Base-by-base conservation (phyloP, 169 alveolate species). In the Cryptosporidium muris region DNA sequence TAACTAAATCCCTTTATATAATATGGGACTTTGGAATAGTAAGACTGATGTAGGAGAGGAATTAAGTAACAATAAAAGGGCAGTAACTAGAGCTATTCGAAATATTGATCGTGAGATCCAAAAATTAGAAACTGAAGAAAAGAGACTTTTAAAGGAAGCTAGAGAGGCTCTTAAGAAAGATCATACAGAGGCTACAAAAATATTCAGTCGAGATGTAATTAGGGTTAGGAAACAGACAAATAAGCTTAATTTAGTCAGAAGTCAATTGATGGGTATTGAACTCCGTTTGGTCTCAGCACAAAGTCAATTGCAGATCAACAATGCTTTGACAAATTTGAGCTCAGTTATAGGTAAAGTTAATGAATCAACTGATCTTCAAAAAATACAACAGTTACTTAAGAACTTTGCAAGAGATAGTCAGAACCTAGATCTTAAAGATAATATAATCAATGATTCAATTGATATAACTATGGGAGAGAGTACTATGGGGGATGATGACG, bases 261-360 rank as follows among this genome's bases (percentile, higher is more conserved):
- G 85, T 49, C 85, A 74, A 34, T 58, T 74, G 8, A 74, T 74
- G 85, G 67, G 74, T 43, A 68, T 68, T 14, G 85, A 74, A n/a
- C 62, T 74, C 4, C 54, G 67, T n/a, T 58, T 74, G 14, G 60
- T 68, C 12, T 74, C 85, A 3, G 68, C 60, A n/a, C 54, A 74
- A 43, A 74, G 85, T 60, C 85, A 74, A 51, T 51, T 74, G 3
- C 85, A 74, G 45, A 68, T 74, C 5, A 74, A 74, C 62, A 74
- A 64, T 45, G 47, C 85, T 7, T 34, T 74, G 6, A 34, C 85
- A 8, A 62, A 74, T 43, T 36, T 74, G 16, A 74, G 60, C 38
- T 56, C 63, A 40, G 62, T 74, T 9, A 74, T 74, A 68, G 85
- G 85, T 12, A 74, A 16, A 43, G 85, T 74, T 4, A 74, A 74